These are phyloP conservation scores for Bipolaris gigantea DNA, from an alignment of 2,329 filamentous ascomycete genomes.

Conservation along the genomic window DNA sequence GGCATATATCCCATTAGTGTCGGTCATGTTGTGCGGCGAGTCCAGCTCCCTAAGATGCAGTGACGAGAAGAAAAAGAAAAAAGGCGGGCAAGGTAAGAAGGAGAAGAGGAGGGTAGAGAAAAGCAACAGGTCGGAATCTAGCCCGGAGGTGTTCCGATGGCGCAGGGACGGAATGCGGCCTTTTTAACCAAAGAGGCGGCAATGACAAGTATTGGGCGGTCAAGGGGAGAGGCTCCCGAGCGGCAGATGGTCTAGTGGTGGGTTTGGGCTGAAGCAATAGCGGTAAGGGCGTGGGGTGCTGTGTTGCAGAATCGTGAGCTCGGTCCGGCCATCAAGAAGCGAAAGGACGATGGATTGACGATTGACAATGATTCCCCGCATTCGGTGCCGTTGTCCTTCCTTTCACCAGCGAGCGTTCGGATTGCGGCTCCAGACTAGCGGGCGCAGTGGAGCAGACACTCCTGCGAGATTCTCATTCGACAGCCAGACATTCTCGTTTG, in stretches of 20 bases:
- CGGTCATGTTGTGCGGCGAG: constrained; percentile 34
- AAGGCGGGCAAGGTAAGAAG: constrained; percentile 21
- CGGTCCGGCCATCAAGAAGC: constrained; percentile 40
- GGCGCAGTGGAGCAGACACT: constrained; percentile 32
- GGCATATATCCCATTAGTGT: constrained; percentile 43
- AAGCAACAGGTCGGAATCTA: constrained; percentile 32
- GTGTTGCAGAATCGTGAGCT: constrained; percentile 35
- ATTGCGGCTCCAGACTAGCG: constrained; percentile 30
- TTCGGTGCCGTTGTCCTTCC: constrained; percentile 37
- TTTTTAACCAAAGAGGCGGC: constrained; percentile 15
- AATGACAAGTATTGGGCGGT: constrained; percentile 20
- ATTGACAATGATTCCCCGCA: constrained; percentile 42
- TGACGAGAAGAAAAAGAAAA: constrained; percentile 15
- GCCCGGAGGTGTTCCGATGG: constrained; percentile 37
- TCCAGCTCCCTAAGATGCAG: constrained; percentile 29
- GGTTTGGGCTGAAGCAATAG: constrained; percentile 22
- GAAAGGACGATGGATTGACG: constrained; percentile 30
- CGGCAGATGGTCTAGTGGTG: constrained; percentile 10
- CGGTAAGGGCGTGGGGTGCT: constrained; percentile 25
- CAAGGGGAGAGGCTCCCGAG: constrained; percentile 16
- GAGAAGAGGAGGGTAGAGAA: constrained; percentile 18
- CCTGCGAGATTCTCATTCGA: constrained; percentile 30
- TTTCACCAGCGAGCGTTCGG: constrained; percentile 32
- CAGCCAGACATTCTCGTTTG: constrained; percentile 22
- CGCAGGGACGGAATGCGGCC: constrained; percentile 25